phyloP scores from a whole-genome alignment of 2,329 filamentous ascomycete species.

The Blastomyces percursus region DNA sequence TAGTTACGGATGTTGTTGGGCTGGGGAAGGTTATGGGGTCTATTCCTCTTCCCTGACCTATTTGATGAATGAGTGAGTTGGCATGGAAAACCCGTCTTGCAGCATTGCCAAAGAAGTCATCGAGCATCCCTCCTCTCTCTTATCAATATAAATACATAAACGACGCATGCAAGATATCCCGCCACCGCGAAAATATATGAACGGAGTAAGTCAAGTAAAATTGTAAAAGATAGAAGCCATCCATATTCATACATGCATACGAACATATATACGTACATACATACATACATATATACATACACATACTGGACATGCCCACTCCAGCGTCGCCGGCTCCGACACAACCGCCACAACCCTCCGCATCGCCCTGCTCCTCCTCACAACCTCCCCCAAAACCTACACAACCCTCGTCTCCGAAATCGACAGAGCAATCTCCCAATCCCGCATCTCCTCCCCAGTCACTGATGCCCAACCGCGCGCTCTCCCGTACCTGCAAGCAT shows the following conservation, averaged over 20 bases:
- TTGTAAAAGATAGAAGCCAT: too few species aligned
- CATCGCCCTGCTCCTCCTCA: slow-evolving; percentile 11
- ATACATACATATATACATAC: not conserved
- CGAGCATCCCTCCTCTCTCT: not conserved
- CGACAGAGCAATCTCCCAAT: slow-evolving; percentile 10
- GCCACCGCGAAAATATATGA: not conserved
- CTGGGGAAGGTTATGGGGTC: slow-evolving; percentile 18
- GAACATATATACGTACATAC: too few species aligned
- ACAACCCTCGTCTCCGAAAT: slow-evolving; percentile 16
- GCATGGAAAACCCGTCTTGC: not conserved
- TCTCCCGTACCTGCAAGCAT: slow-evolving; percentile 21
- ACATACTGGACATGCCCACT: not conserved
- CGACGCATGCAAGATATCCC: not conserved
- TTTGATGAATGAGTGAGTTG: not conserved
- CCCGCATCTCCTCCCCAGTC: slow-evolving; percentile 7
- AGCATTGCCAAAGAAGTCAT: slow-evolving; percentile 14
- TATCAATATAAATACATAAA: not conserved
- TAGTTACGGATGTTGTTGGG: slow-evolving; percentile 16
- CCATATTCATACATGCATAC: not conserved
- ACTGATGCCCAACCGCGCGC: slow-evolving; percentile 14
- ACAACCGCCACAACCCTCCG: slow-evolving; percentile 16
- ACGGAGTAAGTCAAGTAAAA: too few species aligned
- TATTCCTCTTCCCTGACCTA: slow-evolving; percentile 8
- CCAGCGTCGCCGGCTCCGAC: slow-evolving; percentile 16
- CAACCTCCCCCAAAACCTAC: slow-evolving; percentile 12